These are phyloP conservation scores for Elsinoe fawcettii DNA, from an alignment of 2,329 filamentous ascomycete genomes.

Conservation along the genomic window DNA sequence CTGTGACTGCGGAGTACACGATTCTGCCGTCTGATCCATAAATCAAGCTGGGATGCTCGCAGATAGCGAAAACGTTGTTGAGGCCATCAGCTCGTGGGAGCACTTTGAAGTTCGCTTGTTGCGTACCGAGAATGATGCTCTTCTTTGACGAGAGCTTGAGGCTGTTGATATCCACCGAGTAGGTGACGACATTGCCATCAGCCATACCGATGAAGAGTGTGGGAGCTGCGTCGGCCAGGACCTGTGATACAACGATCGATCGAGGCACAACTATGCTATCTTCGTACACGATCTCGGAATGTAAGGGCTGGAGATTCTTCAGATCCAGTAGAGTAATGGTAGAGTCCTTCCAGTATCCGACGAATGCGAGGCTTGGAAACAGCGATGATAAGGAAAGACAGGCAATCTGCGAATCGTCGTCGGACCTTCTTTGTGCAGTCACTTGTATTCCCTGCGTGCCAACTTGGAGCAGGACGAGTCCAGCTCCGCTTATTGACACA, in stretches of 20 bases:
- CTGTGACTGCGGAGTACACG: conserved; percentile 88
- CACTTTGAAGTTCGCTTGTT: conserved; percentile 72
- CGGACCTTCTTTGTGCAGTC: conserved; percentile 53
- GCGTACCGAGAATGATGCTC: conserved; percentile 75
- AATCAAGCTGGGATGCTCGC: conserved; percentile 88
- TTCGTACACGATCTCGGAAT: conserved; percentile 51
- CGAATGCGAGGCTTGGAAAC: conserved; percentile 59
- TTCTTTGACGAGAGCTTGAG: conserved; percentile 64
- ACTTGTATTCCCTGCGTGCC: conserved; percentile 48
- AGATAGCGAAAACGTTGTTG: conserved; percentile 83
- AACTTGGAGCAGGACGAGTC: conserved; percentile 61
- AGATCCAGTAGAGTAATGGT: conserved; percentile 67
- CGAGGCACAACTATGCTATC: conserved; percentile 74
- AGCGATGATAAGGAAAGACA: conserved; percentile 68
- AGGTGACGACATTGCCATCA: conserved; percentile 84
- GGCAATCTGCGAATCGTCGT: conserved; percentile 67
- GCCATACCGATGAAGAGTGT: conserved; percentile 86
- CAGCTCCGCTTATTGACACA: conserved; percentile 67
- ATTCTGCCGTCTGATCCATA: conserved; percentile 82
- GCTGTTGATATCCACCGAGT: conserved; percentile 57
- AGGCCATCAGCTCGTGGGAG: conserved; percentile 61
- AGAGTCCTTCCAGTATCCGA: conserved; percentile 84
- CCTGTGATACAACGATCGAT: conserved; percentile 69
- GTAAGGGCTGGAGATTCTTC: conserved; percentile 55
- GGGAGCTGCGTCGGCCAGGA: conserved; percentile 59